These are phyloP conservation scores for Fusarium metavorans DNA, from an alignment of 2,329 filamentous ascomycete species.

Conservation along the genomic window DNA sequence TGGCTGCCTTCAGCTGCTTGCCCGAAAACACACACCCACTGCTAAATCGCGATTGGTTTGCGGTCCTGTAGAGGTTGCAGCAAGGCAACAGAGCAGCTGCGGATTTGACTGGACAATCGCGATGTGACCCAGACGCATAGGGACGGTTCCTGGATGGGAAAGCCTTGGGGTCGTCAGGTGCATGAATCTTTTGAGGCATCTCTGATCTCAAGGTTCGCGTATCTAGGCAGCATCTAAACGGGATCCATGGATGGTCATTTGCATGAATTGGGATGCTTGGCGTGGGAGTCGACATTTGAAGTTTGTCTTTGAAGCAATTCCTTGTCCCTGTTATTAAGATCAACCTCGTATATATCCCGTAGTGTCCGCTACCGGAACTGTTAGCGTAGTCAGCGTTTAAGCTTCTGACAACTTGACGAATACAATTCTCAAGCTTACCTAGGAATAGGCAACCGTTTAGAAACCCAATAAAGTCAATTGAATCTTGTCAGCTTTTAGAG, in stretches of 20 bases:
- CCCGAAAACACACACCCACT: background rate
- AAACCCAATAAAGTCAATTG: background rate
- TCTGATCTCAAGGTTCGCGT: background rate
- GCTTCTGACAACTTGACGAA: background rate
- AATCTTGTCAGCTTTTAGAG: background rate
- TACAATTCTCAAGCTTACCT: background rate
- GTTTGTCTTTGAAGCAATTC: background rate
- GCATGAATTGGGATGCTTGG: background rate
- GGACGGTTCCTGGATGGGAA: background rate
- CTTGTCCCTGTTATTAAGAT: background rate
- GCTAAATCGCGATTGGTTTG: background rate
- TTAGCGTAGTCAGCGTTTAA: background rate
- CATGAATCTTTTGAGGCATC: background rate
- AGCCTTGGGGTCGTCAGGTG: background rate
- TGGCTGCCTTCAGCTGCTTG: background rate
- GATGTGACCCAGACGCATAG: background rate
- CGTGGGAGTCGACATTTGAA: background rate
- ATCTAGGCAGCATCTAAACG: slow-evolving; percentile 11
- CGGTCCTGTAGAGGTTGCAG: background rate
- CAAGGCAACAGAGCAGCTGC: background rate
- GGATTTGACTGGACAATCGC: background rate
- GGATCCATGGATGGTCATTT: background rate
- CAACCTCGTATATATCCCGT: background rate
- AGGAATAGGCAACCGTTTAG: background rate
- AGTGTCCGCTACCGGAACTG: background rate